Evolutionary conservation across 2,329 filamentous ascomycete species (phyloP), one percentile per base, ranked within the genome.

Genomic region (Remersonia thermophila): DNA sequence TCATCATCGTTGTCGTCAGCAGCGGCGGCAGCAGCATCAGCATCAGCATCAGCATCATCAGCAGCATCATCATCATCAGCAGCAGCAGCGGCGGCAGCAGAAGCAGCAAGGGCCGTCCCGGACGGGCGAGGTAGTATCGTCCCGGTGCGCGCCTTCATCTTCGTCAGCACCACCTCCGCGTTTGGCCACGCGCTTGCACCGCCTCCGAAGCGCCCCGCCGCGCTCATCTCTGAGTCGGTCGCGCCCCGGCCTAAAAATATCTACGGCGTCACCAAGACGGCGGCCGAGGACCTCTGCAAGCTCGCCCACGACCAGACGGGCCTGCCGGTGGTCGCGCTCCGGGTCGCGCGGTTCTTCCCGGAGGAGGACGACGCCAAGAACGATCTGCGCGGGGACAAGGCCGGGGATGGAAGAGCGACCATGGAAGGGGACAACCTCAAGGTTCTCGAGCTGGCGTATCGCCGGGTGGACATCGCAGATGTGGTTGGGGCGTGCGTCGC

Each of bases 261-360:
- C 30, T 67, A 67, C 43, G 66, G 66, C 36, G 55, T 57, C 3
- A 69, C 65, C 13, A 69, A 69, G 33, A 52, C 57, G 12, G 62
- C 63, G 2, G 66, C 66, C 4, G 66, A 69, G 41, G 63, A 67
- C 34, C 39, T 69, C 20, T 68, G 64, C 45, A 52, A 50, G 10
- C 54, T 69, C 5, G 40, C 63, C 2, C 58, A 65, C 29, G 45
- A 47, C 10, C 55, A 65, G 36, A 55, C 53, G 1, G 41, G 45
- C 2, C 45, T 69, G 43, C 63, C 65, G 0, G 50, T 61, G 1
- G 27, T 69, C 0, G 53, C 69, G 5, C 53, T 69, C 7, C 59
- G 65, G n/a, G 61, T 60, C 3, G 62, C 58, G 33, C 60, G 65
- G 33, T 69, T 69, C 55, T 68, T 67, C 41, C 62, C 63, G 0